Percentiles rank a stretch among this genome's conserved stretches.
Evolutionary conservation across 192 early-diverging fungal genomes (phyloP).

Genomic region (Mortierella antarctica): DNA sequence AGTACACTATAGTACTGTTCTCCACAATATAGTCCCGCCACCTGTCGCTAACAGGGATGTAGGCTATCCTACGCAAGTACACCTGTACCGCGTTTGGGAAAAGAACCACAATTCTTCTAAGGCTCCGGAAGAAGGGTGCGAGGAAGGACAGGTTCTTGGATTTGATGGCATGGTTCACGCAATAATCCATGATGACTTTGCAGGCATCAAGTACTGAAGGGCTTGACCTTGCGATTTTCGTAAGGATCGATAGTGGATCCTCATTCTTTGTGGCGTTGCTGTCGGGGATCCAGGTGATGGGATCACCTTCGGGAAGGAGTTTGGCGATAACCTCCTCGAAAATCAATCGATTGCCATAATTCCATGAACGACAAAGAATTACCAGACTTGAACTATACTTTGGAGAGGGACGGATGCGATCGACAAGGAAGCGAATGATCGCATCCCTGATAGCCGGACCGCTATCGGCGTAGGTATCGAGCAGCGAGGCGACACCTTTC

Average conservation of each 20-base stretch:
- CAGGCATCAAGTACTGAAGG: neutral
- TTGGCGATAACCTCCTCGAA: neutral
- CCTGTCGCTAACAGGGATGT: neutral
- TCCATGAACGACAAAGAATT: neutral
- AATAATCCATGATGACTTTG: slow-evolving; percentile 11
- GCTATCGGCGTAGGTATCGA: neutral
- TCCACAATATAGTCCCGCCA: slow-evolving; percentile 10
- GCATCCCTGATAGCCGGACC: neutral
- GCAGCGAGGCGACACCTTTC: neutral
- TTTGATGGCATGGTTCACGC: slow-evolving; percentile 7
- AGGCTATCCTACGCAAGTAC: slow-evolving; percentile 3
- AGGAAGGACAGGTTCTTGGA: slow-evolving; percentile 22
- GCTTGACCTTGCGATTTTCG: neutral
- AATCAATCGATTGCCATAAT: too few species aligned
- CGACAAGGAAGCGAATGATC: neutral
- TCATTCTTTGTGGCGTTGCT: neutral
- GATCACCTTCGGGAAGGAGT: neutral
- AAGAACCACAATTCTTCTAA: slow-evolving; percentile 8
- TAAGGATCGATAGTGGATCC: slow-evolving; percentile 6
- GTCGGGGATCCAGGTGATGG: slow-evolving; percentile 30
- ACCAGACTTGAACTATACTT: neutral
- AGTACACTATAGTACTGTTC: neutral
- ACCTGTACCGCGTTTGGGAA: slow-evolving; percentile 9
- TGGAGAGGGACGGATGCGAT: neutral
- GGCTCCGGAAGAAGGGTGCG: slow-evolving; percentile 2